Evolutionary conservation across 495 filamentous ascomycete genomes (phyloP).

Genomic region (Neurospora terricola): DNA sequence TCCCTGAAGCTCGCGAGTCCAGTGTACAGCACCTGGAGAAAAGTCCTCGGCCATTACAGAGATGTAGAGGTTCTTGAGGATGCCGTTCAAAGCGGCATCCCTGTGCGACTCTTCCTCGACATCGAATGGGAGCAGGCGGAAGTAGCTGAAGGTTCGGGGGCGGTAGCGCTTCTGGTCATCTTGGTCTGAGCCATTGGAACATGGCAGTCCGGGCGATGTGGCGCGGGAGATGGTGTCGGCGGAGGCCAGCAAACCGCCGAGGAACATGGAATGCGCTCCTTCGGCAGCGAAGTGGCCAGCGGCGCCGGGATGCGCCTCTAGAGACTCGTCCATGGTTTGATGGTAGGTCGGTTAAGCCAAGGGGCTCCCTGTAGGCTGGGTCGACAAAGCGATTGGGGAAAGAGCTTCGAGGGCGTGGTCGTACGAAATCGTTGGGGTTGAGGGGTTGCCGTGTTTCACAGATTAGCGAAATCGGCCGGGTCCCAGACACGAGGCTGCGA

Average conservation of each 20-base stretch:
- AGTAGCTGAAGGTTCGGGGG: constrained; percentile 88
- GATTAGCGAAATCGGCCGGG: background rate
- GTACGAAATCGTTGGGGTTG: background rate
- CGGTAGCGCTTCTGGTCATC: constrained; percentile 55
- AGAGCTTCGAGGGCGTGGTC: background rate
- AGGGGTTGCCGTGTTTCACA: background rate
- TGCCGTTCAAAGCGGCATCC: constrained; percentile 66
- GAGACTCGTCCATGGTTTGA: constrained; percentile 20
- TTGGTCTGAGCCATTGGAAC: constrained; percentile 18
- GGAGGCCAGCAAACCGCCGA: constrained; percentile 15
- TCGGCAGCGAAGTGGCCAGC: constrained; percentile 12
- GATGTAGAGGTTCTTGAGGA: constrained; percentile 86
- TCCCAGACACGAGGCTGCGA: background rate
- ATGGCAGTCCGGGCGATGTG: constrained; percentile 35
- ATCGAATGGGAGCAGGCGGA: constrained; percentile 74
- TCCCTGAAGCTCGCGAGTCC: constrained; percentile 90
- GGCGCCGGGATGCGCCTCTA: constrained; percentile 13
- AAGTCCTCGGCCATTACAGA: constrained; percentile 89
- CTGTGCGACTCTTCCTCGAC: constrained; percentile 68
- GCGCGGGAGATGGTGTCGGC: constrained; percentile 39
- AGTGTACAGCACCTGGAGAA: constrained; percentile 84
- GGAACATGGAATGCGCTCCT: constrained; percentile 13
- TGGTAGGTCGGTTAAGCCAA: background rate
- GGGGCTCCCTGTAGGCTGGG: background rate
- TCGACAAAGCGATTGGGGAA: background rate